These are phyloP conservation scores for Stemphylium lycopersici DNA, from an alignment of 2,329 filamentous ascomycete genomes.

Conservation along the genomic window DNA sequence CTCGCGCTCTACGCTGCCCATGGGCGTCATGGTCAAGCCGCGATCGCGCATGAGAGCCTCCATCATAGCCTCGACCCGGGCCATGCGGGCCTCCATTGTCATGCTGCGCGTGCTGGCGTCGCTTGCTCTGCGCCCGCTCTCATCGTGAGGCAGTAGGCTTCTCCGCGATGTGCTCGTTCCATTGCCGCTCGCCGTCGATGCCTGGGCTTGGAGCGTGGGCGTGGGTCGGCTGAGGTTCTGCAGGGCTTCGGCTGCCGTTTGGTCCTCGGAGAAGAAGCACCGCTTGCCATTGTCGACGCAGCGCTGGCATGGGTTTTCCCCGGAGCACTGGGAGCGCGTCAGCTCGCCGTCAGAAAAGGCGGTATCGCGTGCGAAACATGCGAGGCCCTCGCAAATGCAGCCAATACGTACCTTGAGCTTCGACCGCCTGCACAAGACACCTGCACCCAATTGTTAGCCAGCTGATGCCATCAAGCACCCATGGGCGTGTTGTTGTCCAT, in stretches of 20 bases:
- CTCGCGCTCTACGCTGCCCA: conserved; percentile 38
- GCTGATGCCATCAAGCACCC: background rate
- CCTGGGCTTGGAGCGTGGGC: conserved; percentile 22
- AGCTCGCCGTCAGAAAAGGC: background rate
- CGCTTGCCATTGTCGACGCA: conserved; percentile 43
- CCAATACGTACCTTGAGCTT: conserved; percentile 41
- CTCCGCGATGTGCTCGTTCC: conserved; percentile 23
- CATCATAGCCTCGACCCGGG: conserved; percentile 45
- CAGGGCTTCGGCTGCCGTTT: conserved; percentile 46
- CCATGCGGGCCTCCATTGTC: conserved; percentile 45
- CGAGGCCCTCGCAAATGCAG: background rate
- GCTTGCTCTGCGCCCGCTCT: conserved; percentile 32
- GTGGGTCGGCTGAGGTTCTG: conserved; percentile 46
- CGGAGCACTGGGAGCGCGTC: conserved; percentile 35
- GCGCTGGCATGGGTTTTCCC: conserved; percentile 45
- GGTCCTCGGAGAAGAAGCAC: conserved; percentile 48
- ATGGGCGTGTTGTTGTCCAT: background rate
- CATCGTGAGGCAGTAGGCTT: conserved; percentile 29
- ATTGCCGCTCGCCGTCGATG: conserved; percentile 12
- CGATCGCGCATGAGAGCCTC: conserved; percentile 42
- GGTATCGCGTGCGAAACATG: background rate
- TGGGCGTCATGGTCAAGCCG: conserved; percentile 28
- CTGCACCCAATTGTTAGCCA: conserved; percentile 27
- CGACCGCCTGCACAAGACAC: conserved; percentile 43
- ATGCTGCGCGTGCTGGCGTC: conserved; percentile 34